phyloP scores from a whole-genome alignment of 257 asterid species.

The Eustoma russellianum region DNA sequence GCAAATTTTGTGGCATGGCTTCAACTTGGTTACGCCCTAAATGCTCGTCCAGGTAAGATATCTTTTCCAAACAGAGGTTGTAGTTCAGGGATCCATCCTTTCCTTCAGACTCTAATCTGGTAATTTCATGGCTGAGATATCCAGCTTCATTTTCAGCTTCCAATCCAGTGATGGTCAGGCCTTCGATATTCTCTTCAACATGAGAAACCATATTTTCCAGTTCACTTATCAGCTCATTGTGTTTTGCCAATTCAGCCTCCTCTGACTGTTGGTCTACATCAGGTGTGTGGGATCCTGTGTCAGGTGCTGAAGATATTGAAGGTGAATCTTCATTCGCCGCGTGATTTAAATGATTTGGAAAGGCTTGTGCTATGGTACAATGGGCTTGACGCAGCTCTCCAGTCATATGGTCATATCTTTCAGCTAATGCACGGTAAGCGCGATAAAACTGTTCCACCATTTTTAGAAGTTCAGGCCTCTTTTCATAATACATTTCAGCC shows the following conservation, averaged over 20 bases:
- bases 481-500: constrained; percentile 94
- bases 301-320: constrained; percentile 27
- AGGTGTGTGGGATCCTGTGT: constrained; percentile 41
- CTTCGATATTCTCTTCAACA: constrained; percentile 35
- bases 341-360: constrained; percentile 68
- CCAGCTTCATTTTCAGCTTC: constrained; percentile 50
- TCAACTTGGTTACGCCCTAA: constrained; percentile 36
- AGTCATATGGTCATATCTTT: constrained; percentile 72
- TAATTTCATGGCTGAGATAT: constrained; percentile 38
- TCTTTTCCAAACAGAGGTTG: constrained; percentile 37
- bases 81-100: constrained; percentile 26
- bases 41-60: constrained; percentile 45
- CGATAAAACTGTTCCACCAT: constrained; percentile 92
- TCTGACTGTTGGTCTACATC: constrained; percentile 29
- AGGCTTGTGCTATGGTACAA: constrained; percentile 58
- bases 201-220: constrained; percentile 42
- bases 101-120: constrained; percentile 48
- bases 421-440: constrained; percentile 89
- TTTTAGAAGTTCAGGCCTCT: constrained; percentile 88
- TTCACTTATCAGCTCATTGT: constrained; percentile 40
- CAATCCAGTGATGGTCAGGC: constrained; percentile 26
- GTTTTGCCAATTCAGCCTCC: constrained; percentile 38
- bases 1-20: constrained; percentile 34
- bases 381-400: constrained; percentile 94
- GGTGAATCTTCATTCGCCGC: constrained; percentile 50